Evolutionary conservation across 768 basidiomycete genomes (phyloP), one percentile per base, ranked within the genome.

Genomic region (Naematelia aurantialba): DNA sequence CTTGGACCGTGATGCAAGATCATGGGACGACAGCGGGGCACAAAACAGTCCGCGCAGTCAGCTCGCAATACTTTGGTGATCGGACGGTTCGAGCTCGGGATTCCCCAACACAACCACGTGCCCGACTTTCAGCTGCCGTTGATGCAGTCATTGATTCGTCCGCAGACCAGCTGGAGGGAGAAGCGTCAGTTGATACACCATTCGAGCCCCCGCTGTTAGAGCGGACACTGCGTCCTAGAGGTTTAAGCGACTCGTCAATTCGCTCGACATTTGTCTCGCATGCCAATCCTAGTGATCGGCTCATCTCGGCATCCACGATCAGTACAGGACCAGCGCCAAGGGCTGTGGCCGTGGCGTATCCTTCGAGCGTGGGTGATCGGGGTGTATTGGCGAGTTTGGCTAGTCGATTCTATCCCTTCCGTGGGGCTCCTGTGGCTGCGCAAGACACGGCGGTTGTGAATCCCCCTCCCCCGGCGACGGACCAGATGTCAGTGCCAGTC

Each of bases 171-270:
- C 56, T 67, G n/a, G 65, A 73, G 11, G 79, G 80, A 5, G 49
- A 55, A 8, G 51, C 19, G 19, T 44, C 51, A 19, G 56, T 50
- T 27, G 27, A 29, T 4, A 45, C 62, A 55, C 83, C 39, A 56
- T 68, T 46, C 54, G 67, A 72, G 10, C 73, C 79, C 2, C 74
- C 86, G n/a, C 75, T 89, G 14, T 77, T 85, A 24, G 82, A 87
- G 49, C 59, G 73, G 11, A 84, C 85, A 21, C 84, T 85, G 5
- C 83, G 85, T 39, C 83, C 87, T 26, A 83, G 93, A 55, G 91
- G 91, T 1, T 76, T 96, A 51, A 91, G 89, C 1, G 94, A 97
- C 74, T 93, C 91, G 0, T 93, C 90, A 1, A 91, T 97, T 60
- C 89, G 86, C 61, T 87, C 89, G 3, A 89, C 89, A 0, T 94